A percentile compares a stretch with the other conserved stretches of the same genome.
Conservation (phyloP, 2,329 filamentous ascomycete species). For the Trichoderma sp. region DNA sequence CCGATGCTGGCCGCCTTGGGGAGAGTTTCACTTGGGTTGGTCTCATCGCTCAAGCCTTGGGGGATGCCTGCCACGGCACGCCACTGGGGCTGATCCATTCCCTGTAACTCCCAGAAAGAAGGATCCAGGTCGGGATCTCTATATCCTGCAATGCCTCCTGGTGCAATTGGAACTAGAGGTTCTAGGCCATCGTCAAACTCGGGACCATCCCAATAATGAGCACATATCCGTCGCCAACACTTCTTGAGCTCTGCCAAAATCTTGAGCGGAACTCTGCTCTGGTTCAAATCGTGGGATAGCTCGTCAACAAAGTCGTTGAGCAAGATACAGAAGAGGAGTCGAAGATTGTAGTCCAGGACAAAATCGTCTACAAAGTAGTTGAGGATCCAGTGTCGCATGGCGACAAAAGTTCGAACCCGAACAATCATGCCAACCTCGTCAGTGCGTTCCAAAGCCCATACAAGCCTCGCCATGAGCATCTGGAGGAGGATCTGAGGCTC, state of each 20-base stretch:
- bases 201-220: slow-evolving; percentile 81
- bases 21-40: slow-evolving; percentile 51
- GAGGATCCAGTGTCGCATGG: slow-evolving; percentile 92
- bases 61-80: slow-evolving; percentile 32
- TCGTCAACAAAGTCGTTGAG: slow-evolving; percentile 70
- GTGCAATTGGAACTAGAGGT: slow-evolving; percentile 67
- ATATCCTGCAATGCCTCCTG: slow-evolving; percentile 71
- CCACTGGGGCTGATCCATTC: slow-evolving; percentile 48
- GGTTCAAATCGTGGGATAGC: slow-evolving; percentile 47
- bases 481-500: slow-evolving; percentile 73
- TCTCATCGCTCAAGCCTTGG: slow-evolving; percentile 32
- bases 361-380: slow-evolving; percentile 99
- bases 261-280: slow-evolving; percentile 66
- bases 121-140: slow-evolving; percentile 58
- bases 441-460: slow-evolving; percentile 78
- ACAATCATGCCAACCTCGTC: slow-evolving; percentile 91
- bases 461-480: slow-evolving; percentile 80
- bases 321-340: slow-evolving; percentile 75
- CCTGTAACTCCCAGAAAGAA: slow-evolving; percentile 53
- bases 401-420: slow-evolving; percentile 93
- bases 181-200: slow-evolving; percentile 64
- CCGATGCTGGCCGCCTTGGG: slow-evolving; percentile 48
- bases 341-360: slow-evolving; percentile 71
- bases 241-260: slow-evolving; percentile 94
- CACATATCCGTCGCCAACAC: slow-evolving; percentile 91